Evolutionary conservation across 73 alveolate species (phyloP), one percentile per base, ranked within the genome.

Genomic region (Blepharisma stoltei): DNA sequence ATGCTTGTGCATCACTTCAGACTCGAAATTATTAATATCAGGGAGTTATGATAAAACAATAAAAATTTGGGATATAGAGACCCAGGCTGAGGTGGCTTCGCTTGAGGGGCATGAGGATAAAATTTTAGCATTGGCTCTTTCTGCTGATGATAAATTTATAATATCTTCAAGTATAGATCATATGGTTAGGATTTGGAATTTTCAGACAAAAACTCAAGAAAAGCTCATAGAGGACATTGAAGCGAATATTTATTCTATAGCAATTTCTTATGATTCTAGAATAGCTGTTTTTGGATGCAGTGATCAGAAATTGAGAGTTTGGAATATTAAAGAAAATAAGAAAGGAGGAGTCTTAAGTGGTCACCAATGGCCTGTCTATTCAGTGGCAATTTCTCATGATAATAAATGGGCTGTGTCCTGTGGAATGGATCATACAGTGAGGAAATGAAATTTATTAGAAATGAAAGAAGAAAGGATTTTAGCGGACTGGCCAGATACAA

Each of bases 341-440:
- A 38, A 60, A 60, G 46, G 23, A 60, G 14, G 14, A 1, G 46
- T n/a, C 14, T 18, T 60, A 9, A 25, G 14, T 20, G 73, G 73
- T 2, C 73, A 60, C 5, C 18, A 8, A 18, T n/a, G 73, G 18
- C 46, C 14, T 8, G 4, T 60, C 5, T 14, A 60, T 25, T 60
- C 14, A 2, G 46, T 60, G 18, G 18, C 18, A 18, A 38, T 60
- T 25, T 20, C 49, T 18, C 73, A 60, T 60, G 73, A 60, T 25
- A 38, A 60, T 14, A 14, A 60, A 38, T 60, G 38, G 38, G 73
- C 45, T 9, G 14, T 20, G 14, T 60, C 73, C 23, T n/a, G 49
- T 60, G 73, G 73, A 2, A 38, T 14, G 18, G 73, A 60, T 60
- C n/a, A 9, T 8, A 60, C 73, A 14, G 73, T 60, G 18, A 14